These are phyloP conservation scores for Quercus ilex DNA, from an alignment of 306 rosid genomes.

Conservation along the genomic window DNA sequence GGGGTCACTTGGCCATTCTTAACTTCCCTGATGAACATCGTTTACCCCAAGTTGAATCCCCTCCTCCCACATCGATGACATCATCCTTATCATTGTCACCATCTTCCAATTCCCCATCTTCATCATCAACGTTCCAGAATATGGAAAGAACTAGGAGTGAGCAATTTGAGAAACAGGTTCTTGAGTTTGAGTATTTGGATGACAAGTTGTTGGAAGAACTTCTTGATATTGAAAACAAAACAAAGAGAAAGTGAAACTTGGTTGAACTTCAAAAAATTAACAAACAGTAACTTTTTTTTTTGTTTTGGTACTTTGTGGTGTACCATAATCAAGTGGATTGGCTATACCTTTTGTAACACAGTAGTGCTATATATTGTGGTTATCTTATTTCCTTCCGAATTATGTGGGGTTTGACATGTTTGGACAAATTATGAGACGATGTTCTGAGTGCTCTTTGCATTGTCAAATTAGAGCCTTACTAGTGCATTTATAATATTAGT, in stretches of 20 bases:
- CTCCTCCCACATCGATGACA: constrained; percentile 1
- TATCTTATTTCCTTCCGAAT: not conserved
- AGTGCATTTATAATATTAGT: not conserved
- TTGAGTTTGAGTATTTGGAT: constrained; percentile 62
- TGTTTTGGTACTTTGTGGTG: too few relatives aligned
- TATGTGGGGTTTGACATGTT: not conserved
- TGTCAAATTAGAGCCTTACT: not conserved
- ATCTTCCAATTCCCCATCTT: constrained; percentile 6
- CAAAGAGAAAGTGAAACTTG: not conserved
- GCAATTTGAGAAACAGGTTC: constrained; percentile 30
- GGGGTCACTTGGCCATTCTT: constrained; percentile 63
- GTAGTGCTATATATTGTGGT: not conserved
- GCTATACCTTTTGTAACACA: not conserved
- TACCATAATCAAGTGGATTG: not conserved
- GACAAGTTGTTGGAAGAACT: constrained; percentile 67
- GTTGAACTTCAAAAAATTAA: not conserved
- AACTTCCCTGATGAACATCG: constrained; percentile 56
- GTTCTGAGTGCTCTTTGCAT: not conserved
- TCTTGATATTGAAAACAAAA: constrained; percentile 36
- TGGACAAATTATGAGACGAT: not conserved
- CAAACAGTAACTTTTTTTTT: too few relatives aligned
- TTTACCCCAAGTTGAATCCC: not conserved
- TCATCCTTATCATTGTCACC: not conserved
- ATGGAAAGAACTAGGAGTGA: not conserved
- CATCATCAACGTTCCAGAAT: constrained; percentile 4